Evolutionary conservation across 371 early-diverging fungal species (phyloP), one percentile per base, ranked within the genome.

Genomic region (Entomophthora muscae): DNA sequence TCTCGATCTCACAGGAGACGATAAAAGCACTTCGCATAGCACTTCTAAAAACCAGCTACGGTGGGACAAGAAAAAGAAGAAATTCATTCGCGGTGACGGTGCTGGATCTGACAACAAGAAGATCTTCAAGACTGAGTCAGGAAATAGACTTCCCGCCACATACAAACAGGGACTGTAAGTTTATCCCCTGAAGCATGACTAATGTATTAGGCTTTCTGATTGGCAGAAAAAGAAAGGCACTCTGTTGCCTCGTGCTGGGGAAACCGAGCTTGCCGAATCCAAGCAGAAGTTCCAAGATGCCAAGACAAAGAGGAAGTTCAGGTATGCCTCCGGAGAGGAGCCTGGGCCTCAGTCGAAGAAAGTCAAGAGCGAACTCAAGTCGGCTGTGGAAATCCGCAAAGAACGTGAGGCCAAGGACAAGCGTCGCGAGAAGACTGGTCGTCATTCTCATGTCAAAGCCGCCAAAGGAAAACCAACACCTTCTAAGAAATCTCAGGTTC

Each of bases 61-160:
- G 52, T 98, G 98, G 98, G 97, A 98, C 70, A 75, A 83, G 55
- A 91, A 86, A 70, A 94, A 95, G 82, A 90, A 89, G 73, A 86
- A 84, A 70, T 95, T 93, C 78, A 83, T 89, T 54, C 71, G 81
- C 27, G 85, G 86, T 23, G 75, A 78, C 1, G 88, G 88, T 54
- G 79, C 93, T 66, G 98, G 96, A n/a, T 70, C 88, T 0, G 95
- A 96, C 68, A 96, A 96, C 78, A 90, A 90, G 72, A 98, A 96
- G 78, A 68, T 90, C 68, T 90, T 98, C 64, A 83, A 81, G 59
- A 89, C 91, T 2, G 98, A 96, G 66, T 84, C 82, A 61, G 98
- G 98, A 53, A 83, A 87, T 21, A 74, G 86, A 70, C 80, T 98
- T 27, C 88, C 90, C 1, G 98, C 96, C 0, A 78, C 85, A 5